phyloP scores from a whole-genome alignment of 768 basidiomycete genomes.

The Porpolomopsis calyptriformis region DNA sequence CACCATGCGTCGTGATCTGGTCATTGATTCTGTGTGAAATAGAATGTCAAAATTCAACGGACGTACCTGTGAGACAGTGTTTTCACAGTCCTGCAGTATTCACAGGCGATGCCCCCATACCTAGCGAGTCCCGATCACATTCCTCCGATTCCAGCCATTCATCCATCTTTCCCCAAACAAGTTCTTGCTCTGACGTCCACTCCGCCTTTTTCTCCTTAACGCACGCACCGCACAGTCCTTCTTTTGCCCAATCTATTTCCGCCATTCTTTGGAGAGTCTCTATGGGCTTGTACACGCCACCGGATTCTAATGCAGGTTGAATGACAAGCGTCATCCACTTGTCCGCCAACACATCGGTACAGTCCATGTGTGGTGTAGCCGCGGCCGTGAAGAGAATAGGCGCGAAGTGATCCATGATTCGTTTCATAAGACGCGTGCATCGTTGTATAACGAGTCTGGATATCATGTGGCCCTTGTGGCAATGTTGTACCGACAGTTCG shows the following conservation, averaged over 20 bases:
- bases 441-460: constrained; percentile 24
- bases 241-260: constrained; percentile 43
- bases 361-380: constrained; percentile 60
- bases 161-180: constrained; percentile 52
- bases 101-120: no score
- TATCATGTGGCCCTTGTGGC: constrained; percentile 18
- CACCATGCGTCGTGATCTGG: no score
- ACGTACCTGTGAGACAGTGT: no score
- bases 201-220: constrained; percentile 48
- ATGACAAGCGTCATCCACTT: constrained; percentile 66
- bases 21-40: no score
- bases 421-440: constrained; percentile 40
- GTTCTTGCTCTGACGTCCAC: constrained; percentile 52
- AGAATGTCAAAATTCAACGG: no score
- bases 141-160: constrained; percentile 35
- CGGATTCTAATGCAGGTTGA: constrained; percentile 44
- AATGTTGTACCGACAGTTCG: constrained; percentile 7
- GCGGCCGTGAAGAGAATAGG: constrained; percentile 64
- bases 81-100: no score
- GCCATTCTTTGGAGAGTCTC: constrained; percentile 59
- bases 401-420: constrained; percentile 56
- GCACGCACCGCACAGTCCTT: constrained; percentile 52
- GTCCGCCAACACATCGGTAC: constrained; percentile 63
- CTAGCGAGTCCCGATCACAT: no score
- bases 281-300: constrained; percentile 59